Percentiles rank a stretch among this genome's conserved stretches.
Evolutionary conservation across 257 asterid species (phyloP).

Genomic region (Thymus mandschuricus): DNA sequence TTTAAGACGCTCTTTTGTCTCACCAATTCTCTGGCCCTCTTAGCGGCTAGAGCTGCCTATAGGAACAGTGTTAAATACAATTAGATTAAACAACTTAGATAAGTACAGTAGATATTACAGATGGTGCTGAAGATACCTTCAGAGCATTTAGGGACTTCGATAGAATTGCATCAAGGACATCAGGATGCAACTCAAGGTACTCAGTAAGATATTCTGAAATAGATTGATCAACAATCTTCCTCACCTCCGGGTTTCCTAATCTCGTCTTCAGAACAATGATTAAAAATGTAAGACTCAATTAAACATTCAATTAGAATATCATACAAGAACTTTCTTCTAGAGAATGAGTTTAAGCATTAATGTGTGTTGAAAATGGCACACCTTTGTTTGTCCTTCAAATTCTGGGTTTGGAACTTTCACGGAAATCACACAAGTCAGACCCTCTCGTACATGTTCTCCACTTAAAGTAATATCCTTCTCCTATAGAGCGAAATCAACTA

Average conservation of each 20-base stretch:
- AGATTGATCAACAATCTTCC: slow-evolving; percentile 80
- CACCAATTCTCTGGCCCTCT: slow-evolving; percentile 94
- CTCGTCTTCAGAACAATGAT: slow-evolving; percentile 63
- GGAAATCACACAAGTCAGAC: slow-evolving; percentile 89
- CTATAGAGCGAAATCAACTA: slow-evolving; percentile 47
- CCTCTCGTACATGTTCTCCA: slow-evolving; percentile 98
- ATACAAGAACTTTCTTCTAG: background rate
- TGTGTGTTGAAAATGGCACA: slow-evolving; percentile 9
- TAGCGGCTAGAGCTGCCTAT: slow-evolving; percentile 98
- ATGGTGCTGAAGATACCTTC: slow-evolving; percentile 56
- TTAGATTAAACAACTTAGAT: slow-evolving; percentile 10
- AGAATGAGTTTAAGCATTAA: slow-evolving; percentile 8
- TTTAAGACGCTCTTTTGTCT: slow-evolving; percentile 84
- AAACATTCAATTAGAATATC: slow-evolving; percentile 1
- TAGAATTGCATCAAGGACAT: slow-evolving; percentile 81
- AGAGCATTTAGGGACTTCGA: slow-evolving; percentile 92
- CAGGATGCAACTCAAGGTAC: slow-evolving; percentile 97
- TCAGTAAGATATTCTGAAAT: slow-evolving; percentile 90
- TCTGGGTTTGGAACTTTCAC: slow-evolving; percentile 96
- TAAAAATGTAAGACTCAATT: background rate
- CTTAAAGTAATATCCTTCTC: slow-evolving; percentile 89
- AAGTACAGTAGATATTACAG: slow-evolving; percentile 15
- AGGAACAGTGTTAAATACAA: background rate
- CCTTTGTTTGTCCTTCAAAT: slow-evolving; percentile 99
- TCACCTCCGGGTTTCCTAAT: slow-evolving; percentile 96